These are phyloP conservation scores for Talaromyces rugulosus DNA, from an alignment of 2,329 filamentous ascomycete genomes.

Conservation along the genomic window DNA sequence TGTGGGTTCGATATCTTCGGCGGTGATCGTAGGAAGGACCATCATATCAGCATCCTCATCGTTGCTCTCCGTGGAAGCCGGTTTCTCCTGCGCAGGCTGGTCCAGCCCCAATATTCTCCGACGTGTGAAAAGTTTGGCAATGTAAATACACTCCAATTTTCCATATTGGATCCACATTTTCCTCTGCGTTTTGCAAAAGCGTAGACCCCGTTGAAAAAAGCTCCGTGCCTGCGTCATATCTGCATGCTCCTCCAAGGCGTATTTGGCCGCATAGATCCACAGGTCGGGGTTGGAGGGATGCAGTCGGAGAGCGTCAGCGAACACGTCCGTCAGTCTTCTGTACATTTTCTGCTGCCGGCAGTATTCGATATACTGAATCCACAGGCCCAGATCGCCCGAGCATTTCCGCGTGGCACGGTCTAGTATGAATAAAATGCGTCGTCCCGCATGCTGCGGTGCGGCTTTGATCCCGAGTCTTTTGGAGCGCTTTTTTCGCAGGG, in stretches of 20 bases:
- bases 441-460: conserved; percentile 67
- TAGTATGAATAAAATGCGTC: conserved; percentile 82
- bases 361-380: conserved; percentile 87
- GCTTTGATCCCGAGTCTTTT: conserved; percentile 73
- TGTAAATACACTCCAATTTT: conserved; percentile 86
- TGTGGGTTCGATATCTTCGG: conserved; percentile 58
- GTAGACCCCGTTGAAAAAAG: conserved; percentile 82
- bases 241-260: conserved; percentile 70
- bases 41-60: conserved; percentile 55
- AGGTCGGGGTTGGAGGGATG: conserved; percentile 78
- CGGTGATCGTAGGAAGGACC: conserved; percentile 55
- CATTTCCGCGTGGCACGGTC: conserved; percentile 83
- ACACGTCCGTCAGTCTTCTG: conserved; percentile 57
- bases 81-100: conserved; percentile 35
- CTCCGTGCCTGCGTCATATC: conserved; percentile 83
- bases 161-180: conserved; percentile 86
- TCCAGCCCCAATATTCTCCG: conserved; percentile 64
- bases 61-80: conserved; percentile 28
- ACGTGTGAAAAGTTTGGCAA: conserved; percentile 73
- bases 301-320: conserved; percentile 70
- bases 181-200: conserved; percentile 76
- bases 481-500: conserved; percentile 76
- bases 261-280: conserved; percentile 80
- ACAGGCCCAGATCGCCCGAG: conserved; percentile 73
- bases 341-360: conserved; percentile 63